phyloP scores from a whole-genome alignment of 179 eudicot species.

The Carnegiea gigantea region DNA sequence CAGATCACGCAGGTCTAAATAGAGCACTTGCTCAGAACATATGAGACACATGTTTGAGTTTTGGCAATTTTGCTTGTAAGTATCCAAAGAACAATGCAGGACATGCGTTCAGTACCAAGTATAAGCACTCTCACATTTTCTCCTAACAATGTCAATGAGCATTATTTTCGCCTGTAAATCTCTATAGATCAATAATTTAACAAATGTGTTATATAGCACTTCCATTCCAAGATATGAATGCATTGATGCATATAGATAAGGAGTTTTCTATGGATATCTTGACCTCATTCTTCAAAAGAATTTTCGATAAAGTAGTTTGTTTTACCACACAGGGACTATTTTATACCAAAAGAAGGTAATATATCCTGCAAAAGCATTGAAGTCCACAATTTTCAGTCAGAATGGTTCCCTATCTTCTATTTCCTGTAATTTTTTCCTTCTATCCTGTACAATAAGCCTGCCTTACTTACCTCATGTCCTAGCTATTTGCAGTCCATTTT shows the following conservation, averaged over 20 bases:
- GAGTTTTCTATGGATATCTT: background rate
- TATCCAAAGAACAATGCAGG: background rate
- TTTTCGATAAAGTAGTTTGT: background rate
- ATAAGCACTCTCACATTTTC: background rate
- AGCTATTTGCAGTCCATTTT: background rate
- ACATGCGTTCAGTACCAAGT: background rate
- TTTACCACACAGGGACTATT: background rate
- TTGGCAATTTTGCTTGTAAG: background rate
- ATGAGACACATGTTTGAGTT: background rate
- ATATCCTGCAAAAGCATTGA: background rate
- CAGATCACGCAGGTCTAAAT: background rate
- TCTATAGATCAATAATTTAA: background rate
- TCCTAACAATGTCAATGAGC: background rate
- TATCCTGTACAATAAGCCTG: constrained; percentile 16
- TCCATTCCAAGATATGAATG: background rate
- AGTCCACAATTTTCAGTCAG: background rate
- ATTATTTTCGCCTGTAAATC: background rate
- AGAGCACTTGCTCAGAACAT: background rate
- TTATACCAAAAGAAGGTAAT: background rate
- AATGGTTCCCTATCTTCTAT: background rate
- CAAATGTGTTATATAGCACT: background rate
- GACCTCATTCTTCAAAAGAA: background rate
- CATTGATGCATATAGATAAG: background rate
- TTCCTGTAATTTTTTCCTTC: background rate
- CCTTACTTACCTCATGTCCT: constrained; percentile 12